Conservation (phyloP, 2,329 filamentous ascomycete species). For the Penicillium crustosum region DNA sequence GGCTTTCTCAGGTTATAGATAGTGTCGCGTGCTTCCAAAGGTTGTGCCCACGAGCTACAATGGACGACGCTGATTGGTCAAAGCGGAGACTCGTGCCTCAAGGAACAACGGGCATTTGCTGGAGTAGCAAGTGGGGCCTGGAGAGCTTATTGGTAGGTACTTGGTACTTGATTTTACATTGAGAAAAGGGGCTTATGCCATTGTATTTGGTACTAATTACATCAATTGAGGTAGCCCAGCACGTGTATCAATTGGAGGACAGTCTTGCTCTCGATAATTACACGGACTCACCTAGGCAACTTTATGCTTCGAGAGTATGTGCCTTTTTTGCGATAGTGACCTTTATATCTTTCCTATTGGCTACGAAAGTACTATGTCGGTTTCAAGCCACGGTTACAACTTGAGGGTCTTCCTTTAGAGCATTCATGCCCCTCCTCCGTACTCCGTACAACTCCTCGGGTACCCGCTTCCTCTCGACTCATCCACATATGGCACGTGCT, state of each 20-base stretch:
- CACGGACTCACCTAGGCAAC: not conserved
- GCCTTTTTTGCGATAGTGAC: not conserved
- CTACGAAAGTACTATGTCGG: too few species aligned
- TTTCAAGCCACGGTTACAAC: not conserved
- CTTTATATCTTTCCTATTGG: not conserved
- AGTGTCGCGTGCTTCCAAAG: constrained; percentile 38
- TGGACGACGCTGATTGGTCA: constrained; percentile 28
- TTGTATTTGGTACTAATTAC: not conserved
- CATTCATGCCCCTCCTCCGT: not conserved
- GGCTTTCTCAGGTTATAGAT: constrained; percentile 3
- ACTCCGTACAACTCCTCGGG: not conserved
- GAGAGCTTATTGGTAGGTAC: constrained; percentile 24
- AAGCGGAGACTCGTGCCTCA: constrained; percentile 20
- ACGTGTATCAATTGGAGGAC: constrained; percentile 18
- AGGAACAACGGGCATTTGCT: constrained; percentile 31
- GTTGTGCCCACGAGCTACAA: constrained; percentile 33
- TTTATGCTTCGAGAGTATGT: not conserved
- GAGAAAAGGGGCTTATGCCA: not conserved
- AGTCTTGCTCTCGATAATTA: not conserved
- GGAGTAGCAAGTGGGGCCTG: constrained; percentile 15
- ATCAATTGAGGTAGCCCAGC: constrained; percentile 18
- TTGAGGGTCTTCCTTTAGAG: not conserved
- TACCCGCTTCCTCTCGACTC: not conserved
- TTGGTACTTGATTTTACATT: not conserved
- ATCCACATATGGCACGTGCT: not conserved